phyloP scores from a whole-genome alignment of 306 rosid species.

The Astragalus membranaceus region DNA sequence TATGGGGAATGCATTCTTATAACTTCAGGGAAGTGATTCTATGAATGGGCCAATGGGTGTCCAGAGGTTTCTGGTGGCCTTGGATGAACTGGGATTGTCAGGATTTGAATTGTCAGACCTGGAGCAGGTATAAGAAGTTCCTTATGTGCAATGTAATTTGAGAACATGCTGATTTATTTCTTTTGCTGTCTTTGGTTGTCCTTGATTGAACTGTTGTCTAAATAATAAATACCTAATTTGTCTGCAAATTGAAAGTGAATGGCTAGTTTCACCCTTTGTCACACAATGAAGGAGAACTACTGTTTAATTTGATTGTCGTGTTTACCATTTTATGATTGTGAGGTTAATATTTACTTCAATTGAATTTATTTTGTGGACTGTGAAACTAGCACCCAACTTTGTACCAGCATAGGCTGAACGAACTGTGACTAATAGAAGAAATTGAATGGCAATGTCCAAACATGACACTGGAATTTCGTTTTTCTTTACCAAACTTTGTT shows the following conservation, averaged over 20 bases:
- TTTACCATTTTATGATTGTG: slow-evolving; percentile 12
- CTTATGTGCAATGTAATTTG: slow-evolving; percentile 5
- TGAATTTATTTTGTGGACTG: slow-evolving; percentile 4
- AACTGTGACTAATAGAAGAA: slow-evolving; percentile 12
- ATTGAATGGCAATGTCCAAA: slow-evolving; percentile 13
- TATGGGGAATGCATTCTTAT: slow-evolving; percentile 17
- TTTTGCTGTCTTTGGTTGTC: slow-evolving; percentile 1
- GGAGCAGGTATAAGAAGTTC: slow-evolving; percentile 62
- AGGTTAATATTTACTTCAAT: background rate
- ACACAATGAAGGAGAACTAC: slow-evolving; percentile 9
- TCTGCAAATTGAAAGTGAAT: background rate
- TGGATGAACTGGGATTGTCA: slow-evolving; percentile 78
- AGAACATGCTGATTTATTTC: slow-evolving; percentile 1
- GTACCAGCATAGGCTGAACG: slow-evolving; percentile 9
- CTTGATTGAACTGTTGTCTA: slow-evolving; percentile 1
- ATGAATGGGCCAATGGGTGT: slow-evolving; percentile 34
- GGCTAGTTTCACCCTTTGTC: slow-evolving; percentile 5
- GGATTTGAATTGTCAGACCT: slow-evolving; percentile 68
- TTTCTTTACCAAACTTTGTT: background rate
- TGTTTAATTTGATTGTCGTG: background rate
- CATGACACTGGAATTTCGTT: slow-evolving; percentile 3
- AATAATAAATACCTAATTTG: background rate
- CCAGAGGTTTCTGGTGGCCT: slow-evolving; percentile 59
- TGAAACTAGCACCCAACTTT: slow-evolving; percentile 3
- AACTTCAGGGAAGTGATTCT: slow-evolving; percentile 48